Percentiles rank a stretch among this genome's conserved stretches.
phyloP scores from a whole-genome alignment of 2,329 filamentous ascomycete species.

The Penicillium crustosum region DNA sequence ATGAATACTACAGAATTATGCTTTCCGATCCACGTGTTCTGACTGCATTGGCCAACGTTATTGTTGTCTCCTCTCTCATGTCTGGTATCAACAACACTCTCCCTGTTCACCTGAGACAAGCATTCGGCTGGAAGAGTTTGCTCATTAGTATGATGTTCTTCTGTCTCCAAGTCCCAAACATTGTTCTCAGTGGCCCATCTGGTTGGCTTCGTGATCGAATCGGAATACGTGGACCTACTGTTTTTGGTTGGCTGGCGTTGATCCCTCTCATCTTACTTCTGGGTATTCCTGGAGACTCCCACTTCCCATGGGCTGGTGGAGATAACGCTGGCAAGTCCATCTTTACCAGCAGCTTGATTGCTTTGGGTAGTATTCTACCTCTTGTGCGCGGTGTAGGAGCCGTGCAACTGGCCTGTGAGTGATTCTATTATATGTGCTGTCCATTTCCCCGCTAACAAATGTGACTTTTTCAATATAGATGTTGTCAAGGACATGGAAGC shows the following conservation, averaged over 20 bases:
- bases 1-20: constrained; percentile 39
- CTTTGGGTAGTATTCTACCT: constrained; percentile 19
- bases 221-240: constrained; percentile 22
- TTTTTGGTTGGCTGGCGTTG: constrained; percentile 22
- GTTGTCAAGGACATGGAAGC: constrained; percentile 22
- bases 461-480: constrained; percentile 4
- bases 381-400: constrained; percentile 28
- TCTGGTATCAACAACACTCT: constrained; percentile 57
- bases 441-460: background rate
- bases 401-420: constrained; percentile 31
- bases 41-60: constrained; percentile 41
- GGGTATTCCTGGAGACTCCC: constrained; percentile 27
- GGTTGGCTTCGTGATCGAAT: constrained; percentile 46
- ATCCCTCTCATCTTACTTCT: constrained; percentile 25
- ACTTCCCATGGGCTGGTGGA: constrained; percentile 25
- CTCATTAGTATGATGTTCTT: constrained; percentile 59
- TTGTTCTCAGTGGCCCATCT: constrained; percentile 59
- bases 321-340: constrained; percentile 22
- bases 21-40: constrained; percentile 45
- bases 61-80: constrained; percentile 52
- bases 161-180: constrained; percentile 56
- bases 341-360: constrained; percentile 21
- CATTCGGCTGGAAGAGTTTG: constrained; percentile 56
- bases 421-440: background rate
- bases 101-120: constrained; percentile 54